phyloP scores from a whole-genome alignment of 2,329 filamentous ascomycete species.

The Geosmithia flava region DNA sequence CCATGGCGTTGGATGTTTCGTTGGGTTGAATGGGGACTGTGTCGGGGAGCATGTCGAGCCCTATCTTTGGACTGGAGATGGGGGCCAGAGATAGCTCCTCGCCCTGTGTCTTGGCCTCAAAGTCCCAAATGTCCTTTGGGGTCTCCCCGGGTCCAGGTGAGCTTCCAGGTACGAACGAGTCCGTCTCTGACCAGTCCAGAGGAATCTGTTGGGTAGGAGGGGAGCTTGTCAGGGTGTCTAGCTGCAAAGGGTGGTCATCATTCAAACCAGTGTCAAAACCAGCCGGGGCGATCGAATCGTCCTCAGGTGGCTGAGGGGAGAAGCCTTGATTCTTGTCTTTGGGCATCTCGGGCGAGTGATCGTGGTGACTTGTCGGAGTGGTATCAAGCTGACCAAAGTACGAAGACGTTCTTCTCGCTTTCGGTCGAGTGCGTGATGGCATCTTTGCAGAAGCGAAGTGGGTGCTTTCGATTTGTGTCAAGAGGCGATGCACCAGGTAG shows the following conservation, averaged over 20 bases:
- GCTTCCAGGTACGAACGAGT: slow-evolving; percentile 14
- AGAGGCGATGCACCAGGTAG: too few relatives aligned
- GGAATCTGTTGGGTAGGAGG: not conserved
- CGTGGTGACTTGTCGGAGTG: slow-evolving; percentile 15
- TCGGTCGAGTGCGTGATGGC: not conserved
- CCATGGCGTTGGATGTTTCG: not conserved
- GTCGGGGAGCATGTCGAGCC: slow-evolving; percentile 1
- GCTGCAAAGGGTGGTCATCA: slow-evolving; percentile 11
- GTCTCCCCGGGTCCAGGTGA: slow-evolving; percentile 10
- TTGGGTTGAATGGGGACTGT: not conserved
- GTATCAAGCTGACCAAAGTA: slow-evolving; percentile 18
- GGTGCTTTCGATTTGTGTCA: too few relatives aligned
- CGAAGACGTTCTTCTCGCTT: slow-evolving; percentile 2
- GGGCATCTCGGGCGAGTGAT: slow-evolving; percentile 6
- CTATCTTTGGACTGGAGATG: slow-evolving; percentile 1
- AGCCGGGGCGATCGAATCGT: not conserved
- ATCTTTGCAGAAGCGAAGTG: too few relatives aligned
- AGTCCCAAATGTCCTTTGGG: slow-evolving; percentile 7
- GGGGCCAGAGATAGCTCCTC: slow-evolving; percentile 3
- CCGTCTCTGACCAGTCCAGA: slow-evolving; percentile 16
- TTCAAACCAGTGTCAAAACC: slow-evolving; percentile 11
- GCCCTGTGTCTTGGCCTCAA: slow-evolving; percentile 2
- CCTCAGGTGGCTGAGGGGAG: not conserved
- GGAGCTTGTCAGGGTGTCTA: slow-evolving; percentile 6
- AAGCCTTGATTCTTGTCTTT: not conserved